Base-by-base conservation (phyloP, 352 stramenopile species). In the Phytophthora megakarya region DNA sequence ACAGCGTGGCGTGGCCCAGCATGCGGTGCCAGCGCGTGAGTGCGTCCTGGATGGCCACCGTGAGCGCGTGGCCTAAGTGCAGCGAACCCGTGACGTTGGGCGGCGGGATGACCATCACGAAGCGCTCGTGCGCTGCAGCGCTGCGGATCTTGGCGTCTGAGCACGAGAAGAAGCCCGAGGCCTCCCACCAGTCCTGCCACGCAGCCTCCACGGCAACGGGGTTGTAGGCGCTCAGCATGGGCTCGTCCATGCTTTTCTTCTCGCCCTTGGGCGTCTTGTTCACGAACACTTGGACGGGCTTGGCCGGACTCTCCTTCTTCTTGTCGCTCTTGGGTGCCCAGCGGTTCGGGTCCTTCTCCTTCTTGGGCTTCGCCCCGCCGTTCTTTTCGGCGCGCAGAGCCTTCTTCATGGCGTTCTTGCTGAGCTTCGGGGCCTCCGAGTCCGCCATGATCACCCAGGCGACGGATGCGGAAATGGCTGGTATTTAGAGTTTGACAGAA, bases 141-240 rank as follows among this genome's bases (percentile, higher is more conserved):
- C 75, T 74, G 40, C 85, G 79, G 57, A 92, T 92, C 58, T 88
- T 82, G 15, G 93, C 76, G 25, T 97, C 84, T 64, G 97, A 87
- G 73, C 96, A 97, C 48, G 83, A 90, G 80, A 99, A 99, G 84
- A 96, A 99, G 42, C 96, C 96, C 30, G 73, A 80, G 21, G 82
- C 80, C 72, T 99, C 96, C 98, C 97, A 99, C 96, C 97, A 99
- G 65, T 97, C 95, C 78, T 99, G 96, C 98, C 98, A 99, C 23
- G 96, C 93, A 16, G 94, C 84, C 80, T 99, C 98, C 8, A 99
- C 98, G 13, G 96, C 97, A 15, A 89, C 66, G 5, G 98, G 98
- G 70, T 98, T 90, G 79, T 99, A 99, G 6, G 90, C 91, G 32
- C 87, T 75, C 7, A 85, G 78, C 94, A 99, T 99, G 43, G 86